Percentiles rank a stretch among this genome's conserved stretches.
Conservation (phyloP, 306 rosid species). For the Inga oerstediana region DNA sequence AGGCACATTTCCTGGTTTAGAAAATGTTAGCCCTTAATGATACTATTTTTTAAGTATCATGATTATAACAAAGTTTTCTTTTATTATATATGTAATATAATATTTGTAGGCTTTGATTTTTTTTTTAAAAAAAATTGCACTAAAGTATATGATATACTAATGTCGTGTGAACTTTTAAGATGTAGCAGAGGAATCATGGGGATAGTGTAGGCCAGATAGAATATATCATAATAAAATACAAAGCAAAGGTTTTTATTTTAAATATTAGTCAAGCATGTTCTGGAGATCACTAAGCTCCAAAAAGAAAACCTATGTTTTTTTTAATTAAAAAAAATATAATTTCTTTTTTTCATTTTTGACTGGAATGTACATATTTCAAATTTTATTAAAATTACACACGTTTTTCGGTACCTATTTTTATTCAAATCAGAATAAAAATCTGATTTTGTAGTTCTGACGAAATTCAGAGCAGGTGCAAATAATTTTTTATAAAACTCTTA, state of each 20-base stretch:
- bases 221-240: slow-evolving; percentile 26
- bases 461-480: background rate
- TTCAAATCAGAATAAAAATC: background rate
- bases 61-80: background rate
- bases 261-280: slow-evolving; percentile 34
- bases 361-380: background rate
- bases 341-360: background rate
- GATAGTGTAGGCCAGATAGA: slow-evolving; percentile 65
- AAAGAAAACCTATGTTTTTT: slow-evolving; percentile 32
- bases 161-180: slow-evolving; percentile 54
- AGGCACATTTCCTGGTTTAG: slow-evolving; percentile 42
- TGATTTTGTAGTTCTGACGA: background rate
- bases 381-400: background rate
- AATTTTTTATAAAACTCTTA: background rate
- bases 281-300: slow-evolving; percentile 47
- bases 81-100: background rate
- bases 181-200: slow-evolving; percentile 59
- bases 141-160: slow-evolving; percentile 38
- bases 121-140: background rate
- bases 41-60: slow-evolving; percentile 8
- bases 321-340: background rate
- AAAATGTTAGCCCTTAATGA: slow-evolving; percentile 42
- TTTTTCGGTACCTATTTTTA: background rate
- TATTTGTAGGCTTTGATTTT: background rate
- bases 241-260: slow-evolving; percentile 32